These are phyloP conservation scores for Achlya hypogyna DNA, from an alignment of 352 stramenopile species.

Conservation along the genomic window DNA sequence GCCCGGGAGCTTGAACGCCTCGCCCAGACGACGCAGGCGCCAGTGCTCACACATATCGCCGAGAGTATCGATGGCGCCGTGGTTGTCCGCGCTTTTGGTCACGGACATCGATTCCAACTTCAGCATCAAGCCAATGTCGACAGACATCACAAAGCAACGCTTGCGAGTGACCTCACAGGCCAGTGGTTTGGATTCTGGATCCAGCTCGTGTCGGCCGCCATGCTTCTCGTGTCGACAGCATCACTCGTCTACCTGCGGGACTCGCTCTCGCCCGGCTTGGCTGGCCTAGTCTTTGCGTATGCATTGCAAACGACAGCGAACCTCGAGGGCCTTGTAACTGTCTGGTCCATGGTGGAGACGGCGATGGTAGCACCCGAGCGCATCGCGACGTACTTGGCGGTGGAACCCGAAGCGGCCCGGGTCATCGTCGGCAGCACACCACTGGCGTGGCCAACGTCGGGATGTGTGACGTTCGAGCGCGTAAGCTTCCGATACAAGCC, in stretches of 20 bases:
- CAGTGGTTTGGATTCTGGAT: conserved; percentile 42
- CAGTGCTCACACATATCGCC: conserved; percentile 74
- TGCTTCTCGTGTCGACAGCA: conserved; percentile 23
- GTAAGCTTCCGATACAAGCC: conserved; percentile 6
- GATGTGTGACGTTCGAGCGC: background rate
- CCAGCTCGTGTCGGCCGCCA: conserved; percentile 28
- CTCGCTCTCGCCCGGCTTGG: background rate
- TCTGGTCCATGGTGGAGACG: conserved; percentile 23
- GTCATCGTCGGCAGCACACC: background rate
- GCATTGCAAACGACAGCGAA: background rate
- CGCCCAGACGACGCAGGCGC: conserved; percentile 49
- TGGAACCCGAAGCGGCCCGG: conserved; percentile 18
- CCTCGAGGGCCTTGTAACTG: background rate
- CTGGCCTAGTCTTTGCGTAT: conserved; percentile 9
- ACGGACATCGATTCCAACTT: background rate
- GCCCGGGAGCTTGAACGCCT: conserved; percentile 72
- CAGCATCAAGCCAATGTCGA: conserved; percentile 21
- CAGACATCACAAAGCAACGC: conserved; percentile 18
- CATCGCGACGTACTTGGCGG: conserved; percentile 32
- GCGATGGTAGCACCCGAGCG: conserved; percentile 35
- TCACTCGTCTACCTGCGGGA: background rate
- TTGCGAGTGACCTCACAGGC: conserved; percentile 22
- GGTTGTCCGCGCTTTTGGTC: conserved; percentile 9
- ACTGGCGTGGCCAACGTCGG: background rate
- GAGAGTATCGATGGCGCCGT: conserved; percentile 35